A percentile compares a stretch with the other conserved stretches of the same genome.
phyloP scores from a whole-genome alignment of 768 basidiomycete genomes.

The Auricularia auricula-judae region DNA sequence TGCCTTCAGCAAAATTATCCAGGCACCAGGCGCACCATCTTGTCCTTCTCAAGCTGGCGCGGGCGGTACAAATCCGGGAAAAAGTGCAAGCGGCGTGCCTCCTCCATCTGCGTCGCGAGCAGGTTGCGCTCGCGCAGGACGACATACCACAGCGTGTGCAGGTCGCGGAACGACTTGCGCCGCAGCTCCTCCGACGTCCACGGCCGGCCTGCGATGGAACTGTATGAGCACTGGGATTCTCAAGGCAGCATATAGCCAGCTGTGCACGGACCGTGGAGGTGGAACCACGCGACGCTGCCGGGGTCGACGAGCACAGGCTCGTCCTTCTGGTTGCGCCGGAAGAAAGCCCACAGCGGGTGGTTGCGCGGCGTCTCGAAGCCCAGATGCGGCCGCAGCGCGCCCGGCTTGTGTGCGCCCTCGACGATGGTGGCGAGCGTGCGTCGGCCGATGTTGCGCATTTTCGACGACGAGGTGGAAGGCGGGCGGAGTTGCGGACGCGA shows the following conservation, averaged over 20 bases:
- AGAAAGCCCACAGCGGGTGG: slow-evolving; percentile 1
- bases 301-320: not conserved
- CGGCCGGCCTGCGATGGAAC: slow-evolving; percentile 48
- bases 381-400: not conserved
- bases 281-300: not conserved
- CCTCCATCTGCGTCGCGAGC: slow-evolving; percentile 71
- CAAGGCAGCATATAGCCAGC: not conserved
- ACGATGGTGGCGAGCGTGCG: not conserved
- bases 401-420: not conserved
- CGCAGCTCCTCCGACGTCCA: slow-evolving; percentile 85
- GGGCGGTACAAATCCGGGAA: not conserved
- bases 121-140: slow-evolving; percentile 82
- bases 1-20: not conserved
- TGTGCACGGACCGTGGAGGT: not conserved
- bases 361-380: not conserved
- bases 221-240: not conserved
- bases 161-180: slow-evolving; percentile 81
- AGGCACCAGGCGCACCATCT: slow-evolving; percentile 1
- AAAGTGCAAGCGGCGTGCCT: slow-evolving; percentile 33
- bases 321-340: not conserved
- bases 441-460: not conserved
- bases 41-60: slow-evolving; percentile 3
- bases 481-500: too few relatives aligned
- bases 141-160: slow-evolving; percentile 94
- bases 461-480: too few relatives aligned